Evolutionary conservation across 371 early-diverging fungal genomes (phyloP).

Genomic region (Antonospora locustae): DNA sequence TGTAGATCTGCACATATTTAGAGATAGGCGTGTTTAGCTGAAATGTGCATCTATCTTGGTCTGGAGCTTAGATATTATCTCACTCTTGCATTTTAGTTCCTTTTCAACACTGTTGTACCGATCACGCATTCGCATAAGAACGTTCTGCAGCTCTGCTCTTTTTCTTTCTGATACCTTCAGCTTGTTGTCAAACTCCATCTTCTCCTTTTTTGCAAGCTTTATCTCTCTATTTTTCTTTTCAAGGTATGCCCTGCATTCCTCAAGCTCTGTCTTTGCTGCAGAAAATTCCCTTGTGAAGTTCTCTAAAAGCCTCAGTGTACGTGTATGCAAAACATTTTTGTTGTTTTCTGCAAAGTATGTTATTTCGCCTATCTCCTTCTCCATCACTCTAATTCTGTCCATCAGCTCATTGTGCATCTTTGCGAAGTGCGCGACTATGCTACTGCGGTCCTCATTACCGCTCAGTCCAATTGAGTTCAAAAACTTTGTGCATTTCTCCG

Average conservation of each 20-base stretch:
- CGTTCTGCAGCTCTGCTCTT: too few species aligned
- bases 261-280: conserved; percentile 40
- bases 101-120: conserved; percentile 2
- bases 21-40: too few species aligned
- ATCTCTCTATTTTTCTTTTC: conserved; percentile 44
- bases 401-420: conserved; percentile 16
- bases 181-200: conserved; percentile 23
- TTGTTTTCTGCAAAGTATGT: conserved; percentile 39
- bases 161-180: too few species aligned
- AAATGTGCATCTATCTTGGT: conserved; percentile 9
- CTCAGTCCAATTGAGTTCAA: conserved; percentile 7
- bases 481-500: conserved; percentile 3
- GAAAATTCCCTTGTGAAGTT: conserved; percentile 42
- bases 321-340: conserved; percentile 18
- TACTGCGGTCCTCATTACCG: conserved; percentile 1
- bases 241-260: conserved; percentile 38
- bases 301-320: conserved; percentile 24
- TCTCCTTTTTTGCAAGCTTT: conserved; percentile 41
- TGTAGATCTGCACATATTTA: too few species aligned
- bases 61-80: conserved; percentile 13
- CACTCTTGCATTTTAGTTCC: conserved; percentile 8
- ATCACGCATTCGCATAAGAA: too few species aligned
- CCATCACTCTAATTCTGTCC: conserved; percentile 22
- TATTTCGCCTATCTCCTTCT: conserved; percentile 33
- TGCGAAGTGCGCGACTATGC: conserved; percentile 15